phyloP scores from a whole-genome alignment of 2,329 filamentous ascomycete species.

The Stemphylium vesicarium region DNA sequence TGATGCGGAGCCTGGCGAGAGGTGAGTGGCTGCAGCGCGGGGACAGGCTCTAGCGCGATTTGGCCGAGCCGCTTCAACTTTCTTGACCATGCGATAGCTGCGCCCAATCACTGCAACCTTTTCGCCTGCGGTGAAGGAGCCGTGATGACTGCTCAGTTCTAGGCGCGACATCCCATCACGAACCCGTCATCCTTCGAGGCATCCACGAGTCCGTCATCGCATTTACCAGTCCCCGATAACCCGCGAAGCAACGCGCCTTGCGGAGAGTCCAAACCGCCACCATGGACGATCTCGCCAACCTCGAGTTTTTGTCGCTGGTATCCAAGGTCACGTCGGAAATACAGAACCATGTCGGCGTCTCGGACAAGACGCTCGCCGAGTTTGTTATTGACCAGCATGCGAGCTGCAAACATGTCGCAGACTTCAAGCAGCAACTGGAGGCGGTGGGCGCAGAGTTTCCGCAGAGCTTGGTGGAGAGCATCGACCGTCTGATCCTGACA shows the following conservation, averaged over 20 bases:
- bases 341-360: slow-evolving; percentile 89
- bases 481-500: slow-evolving; percentile 85
- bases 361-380: slow-evolving; percentile 93
- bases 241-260: slow-evolving; percentile 3
- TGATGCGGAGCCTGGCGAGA: slow-evolving; percentile 25
- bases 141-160: not conserved
- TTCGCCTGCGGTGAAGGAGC: not conserved
- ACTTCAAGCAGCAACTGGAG: slow-evolving; percentile 78
- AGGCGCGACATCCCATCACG: not conserved
- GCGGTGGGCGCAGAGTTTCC: slow-evolving; percentile 84
- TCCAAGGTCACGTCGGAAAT: slow-evolving; percentile 94
- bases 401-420: slow-evolving; percentile 71
- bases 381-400: slow-evolving; percentile 92
- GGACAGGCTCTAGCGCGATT: slow-evolving; percentile 17
- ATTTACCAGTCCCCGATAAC: not conserved
- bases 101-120: not conserved
- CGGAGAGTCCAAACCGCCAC: slow-evolving; percentile 12
- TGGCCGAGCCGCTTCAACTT: slow-evolving; percentile 21
- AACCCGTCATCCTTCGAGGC: not conserved
- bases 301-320: slow-evolving; percentile 92
- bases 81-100: slow-evolving; percentile 9
- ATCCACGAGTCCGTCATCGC: not conserved
- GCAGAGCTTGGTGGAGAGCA: slow-evolving; percentile 83
- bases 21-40: slow-evolving; percentile 29
- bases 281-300: slow-evolving; percentile 90